These are phyloP conservation scores for Monilinia laxa DNA, from an alignment of 2,329 filamentous ascomycete species.

Conservation along the genomic window DNA sequence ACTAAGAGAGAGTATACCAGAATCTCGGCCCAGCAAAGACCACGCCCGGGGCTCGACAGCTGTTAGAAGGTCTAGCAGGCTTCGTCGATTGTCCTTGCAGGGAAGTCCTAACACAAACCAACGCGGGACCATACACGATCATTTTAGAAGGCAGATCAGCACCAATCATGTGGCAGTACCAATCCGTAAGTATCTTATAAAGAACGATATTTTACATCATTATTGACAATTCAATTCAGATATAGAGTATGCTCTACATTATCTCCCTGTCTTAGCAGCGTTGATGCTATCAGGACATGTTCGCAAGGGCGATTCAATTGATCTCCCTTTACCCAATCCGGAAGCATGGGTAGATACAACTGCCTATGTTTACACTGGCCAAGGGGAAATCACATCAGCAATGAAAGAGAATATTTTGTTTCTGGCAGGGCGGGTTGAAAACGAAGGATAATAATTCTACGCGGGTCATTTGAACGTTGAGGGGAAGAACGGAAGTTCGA, in stretches of 20 bases:
- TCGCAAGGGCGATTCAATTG: constrained; percentile 52
- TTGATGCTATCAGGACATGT: constrained; percentile 56
- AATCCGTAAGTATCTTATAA: constrained; percentile 46
- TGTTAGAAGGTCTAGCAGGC: constrained; percentile 30
- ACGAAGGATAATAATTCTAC: constrained; percentile 17
- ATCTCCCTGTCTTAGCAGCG: constrained; percentile 54
- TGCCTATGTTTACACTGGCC: constrained; percentile 55
- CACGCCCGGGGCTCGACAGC: not conserved
- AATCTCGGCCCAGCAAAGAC: not conserved
- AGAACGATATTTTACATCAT: not conserved
- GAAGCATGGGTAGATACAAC: constrained; percentile 56
- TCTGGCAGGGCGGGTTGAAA: constrained; percentile 48
- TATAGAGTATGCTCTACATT: constrained; percentile 48
- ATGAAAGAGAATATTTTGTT: constrained; percentile 55
- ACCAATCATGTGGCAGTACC: constrained; percentile 42
- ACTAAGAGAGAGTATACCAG: constrained; percentile 47
- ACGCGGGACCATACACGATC: constrained; percentile 18
- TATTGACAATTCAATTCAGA: constrained; percentile 41
- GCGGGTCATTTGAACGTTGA: not conserved
- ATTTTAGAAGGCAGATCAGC: not conserved
- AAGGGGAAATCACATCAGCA: constrained; percentile 47
- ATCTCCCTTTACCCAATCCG: constrained; percentile 58
- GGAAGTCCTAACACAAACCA: constrained; percentile 1
- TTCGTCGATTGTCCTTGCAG: constrained; percentile 29
- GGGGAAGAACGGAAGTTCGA: constrained; percentile 13